A percentile compares a stretch with the other conserved stretches of the same genome.
Evolutionary conservation across 176 grass and related monocot genomes (phyloP).

Genomic region (Zea luxurians): DNA sequence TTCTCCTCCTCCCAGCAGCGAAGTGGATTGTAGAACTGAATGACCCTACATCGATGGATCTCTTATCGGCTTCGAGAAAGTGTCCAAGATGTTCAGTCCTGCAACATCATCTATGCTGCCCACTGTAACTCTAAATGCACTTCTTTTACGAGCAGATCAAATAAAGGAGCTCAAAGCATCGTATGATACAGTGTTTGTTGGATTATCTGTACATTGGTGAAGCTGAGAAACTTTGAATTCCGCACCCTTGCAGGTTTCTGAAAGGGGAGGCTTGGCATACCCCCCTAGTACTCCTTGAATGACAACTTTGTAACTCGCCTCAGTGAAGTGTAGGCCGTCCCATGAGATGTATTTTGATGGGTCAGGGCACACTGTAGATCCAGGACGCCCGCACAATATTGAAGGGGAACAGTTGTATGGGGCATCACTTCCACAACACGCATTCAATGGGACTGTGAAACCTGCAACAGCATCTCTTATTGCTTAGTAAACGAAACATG

Average conservation of each 20-base stretch:
- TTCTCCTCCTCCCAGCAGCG: conserved; percentile 13
- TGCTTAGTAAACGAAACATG: conserved; percentile 28
- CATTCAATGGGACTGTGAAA: conserved; percentile 64
- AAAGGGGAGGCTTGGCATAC: conserved; percentile 66
- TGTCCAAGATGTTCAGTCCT: conserved; percentile 26
- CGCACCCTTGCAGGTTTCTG: conserved; percentile 57
- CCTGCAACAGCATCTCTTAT: conserved; percentile 45
- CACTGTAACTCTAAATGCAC: conserved; percentile 38
- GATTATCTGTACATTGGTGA: conserved; percentile 67
- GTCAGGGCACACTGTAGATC: conserved; percentile 57
- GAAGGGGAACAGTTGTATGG: conserved; percentile 67
- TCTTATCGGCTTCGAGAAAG: conserved; percentile 42
- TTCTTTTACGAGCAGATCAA: conserved; percentile 27
- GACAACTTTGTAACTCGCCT: conserved; percentile 69
- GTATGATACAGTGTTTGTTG: conserved; percentile 46
- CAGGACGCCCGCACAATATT: conserved; percentile 66
- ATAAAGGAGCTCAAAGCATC: conserved; percentile 53
- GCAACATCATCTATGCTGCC: conserved; percentile 20
- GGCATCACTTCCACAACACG: conserved; percentile 73
- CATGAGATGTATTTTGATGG: conserved; percentile 81
- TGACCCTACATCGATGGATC: conserved; percentile 1
- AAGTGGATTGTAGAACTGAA: conserved; percentile 10
- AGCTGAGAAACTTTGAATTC: conserved; percentile 52
- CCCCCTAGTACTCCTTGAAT: conserved; percentile 71
- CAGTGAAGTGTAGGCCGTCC: conserved; percentile 88